Conservation (phyloP, 2,329 filamentous ascomycete species). For the Hypoxylon sp. region DNA sequence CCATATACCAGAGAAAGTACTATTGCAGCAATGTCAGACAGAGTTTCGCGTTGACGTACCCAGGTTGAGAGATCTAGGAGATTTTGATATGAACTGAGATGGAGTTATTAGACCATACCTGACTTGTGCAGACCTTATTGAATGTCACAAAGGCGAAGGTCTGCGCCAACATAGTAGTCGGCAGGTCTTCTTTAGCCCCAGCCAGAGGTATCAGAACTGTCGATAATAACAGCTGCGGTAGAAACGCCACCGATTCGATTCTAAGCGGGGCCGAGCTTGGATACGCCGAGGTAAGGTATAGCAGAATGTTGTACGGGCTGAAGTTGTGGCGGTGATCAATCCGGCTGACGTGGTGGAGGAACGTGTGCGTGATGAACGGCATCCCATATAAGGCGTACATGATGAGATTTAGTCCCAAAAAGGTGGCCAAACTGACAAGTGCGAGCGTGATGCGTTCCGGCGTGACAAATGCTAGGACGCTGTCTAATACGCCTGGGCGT, state of each 20-base stretch:
- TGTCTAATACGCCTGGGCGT: slow-evolving; percentile 44
- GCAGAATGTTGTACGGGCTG: slow-evolving; percentile 91
- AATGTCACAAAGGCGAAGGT: slow-evolving; percentile 98
- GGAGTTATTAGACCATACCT: slow-evolving; percentile 67
- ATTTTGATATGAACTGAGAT: background rate
- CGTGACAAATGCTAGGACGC: slow-evolving; percentile 62
- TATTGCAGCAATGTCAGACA: slow-evolving; percentile 55
- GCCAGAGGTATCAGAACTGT: slow-evolving; percentile 80
- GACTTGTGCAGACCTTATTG: slow-evolving; percentile 98
- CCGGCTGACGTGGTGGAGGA: slow-evolving; percentile 89
- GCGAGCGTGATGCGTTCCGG: slow-evolving; percentile 68
- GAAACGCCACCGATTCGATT: slow-evolving; percentile 85
- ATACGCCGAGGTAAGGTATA: slow-evolving; percentile 84
- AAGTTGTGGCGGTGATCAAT: slow-evolving; percentile 99
- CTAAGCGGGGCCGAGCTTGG: slow-evolving; percentile 55
- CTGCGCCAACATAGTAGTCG: slow-evolving; percentile 89
- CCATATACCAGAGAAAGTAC: slow-evolving; percentile 99
- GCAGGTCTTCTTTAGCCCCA: slow-evolving; percentile 83
- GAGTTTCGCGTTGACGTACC: too few relatives aligned
- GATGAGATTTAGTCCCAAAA: slow-evolving; percentile 76
- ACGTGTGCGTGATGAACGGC: slow-evolving; percentile 90
- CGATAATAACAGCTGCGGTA: slow-evolving; percentile 87
- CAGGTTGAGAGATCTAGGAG: background rate
- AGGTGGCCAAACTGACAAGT: slow-evolving; percentile 76
- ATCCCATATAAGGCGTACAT: slow-evolving; percentile 87